Percentiles rank a stretch among this genome's conserved stretches.
Conservation (phyloP, 148 eudicot species). For the Fagopyrum tataricum region DNA sequence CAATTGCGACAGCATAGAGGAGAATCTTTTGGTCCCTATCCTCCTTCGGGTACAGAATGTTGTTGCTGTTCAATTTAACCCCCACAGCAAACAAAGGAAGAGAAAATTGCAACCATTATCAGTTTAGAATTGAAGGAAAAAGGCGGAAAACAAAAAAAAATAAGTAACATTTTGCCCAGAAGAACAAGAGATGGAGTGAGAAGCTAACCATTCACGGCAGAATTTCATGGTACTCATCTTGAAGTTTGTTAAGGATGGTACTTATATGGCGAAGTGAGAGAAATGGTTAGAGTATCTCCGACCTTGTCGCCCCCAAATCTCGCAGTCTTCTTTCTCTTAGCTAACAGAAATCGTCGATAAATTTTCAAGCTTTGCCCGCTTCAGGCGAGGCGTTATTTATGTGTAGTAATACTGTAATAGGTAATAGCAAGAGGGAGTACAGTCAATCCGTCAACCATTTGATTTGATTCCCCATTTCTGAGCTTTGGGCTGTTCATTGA, state of each 20-base stretch:
- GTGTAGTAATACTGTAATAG: no score
- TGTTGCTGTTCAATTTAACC: conserved; percentile 50
- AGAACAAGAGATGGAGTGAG: neutral
- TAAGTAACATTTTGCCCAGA: neutral
- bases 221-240: conserved; percentile 98
- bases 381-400: conserved; percentile 9
- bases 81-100: neutral
- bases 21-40: conserved; percentile 79
- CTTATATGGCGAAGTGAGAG: conserved; percentile 5
- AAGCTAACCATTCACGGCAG: conserved; percentile 83
- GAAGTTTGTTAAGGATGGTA: neutral
- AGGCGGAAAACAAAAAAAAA: neutral
- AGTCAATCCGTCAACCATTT: neutral
- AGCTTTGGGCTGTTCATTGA: neutral
- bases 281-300: neutral
- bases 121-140: neutral
- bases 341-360: neutral
- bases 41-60: conserved; percentile 90
- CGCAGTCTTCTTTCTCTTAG: neutral
- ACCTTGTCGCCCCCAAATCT: conserved; percentile 8
- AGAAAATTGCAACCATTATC: neutral
- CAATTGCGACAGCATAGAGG: conserved; percentile 95
- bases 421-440: neutral
- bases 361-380: conserved; percentile 2
- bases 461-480: neutral